These are phyloP conservation scores for Botrytis elliptica DNA, from an alignment of 2,329 filamentous ascomycete genomes.

Conservation along the genomic window DNA sequence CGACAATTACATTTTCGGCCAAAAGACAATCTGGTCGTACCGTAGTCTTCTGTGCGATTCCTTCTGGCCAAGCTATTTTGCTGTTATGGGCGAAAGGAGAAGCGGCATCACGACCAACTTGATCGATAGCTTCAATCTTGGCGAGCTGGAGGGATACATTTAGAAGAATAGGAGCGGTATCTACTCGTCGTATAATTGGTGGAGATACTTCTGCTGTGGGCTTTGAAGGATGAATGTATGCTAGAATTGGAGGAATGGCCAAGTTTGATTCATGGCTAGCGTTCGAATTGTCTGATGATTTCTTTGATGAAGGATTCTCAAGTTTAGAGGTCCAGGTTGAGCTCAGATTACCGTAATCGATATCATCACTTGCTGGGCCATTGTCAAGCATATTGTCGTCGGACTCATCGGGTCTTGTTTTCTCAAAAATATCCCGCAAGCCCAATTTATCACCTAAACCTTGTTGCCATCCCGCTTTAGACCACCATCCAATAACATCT, in stretches of 20 bases:
- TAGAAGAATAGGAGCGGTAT: constrained; percentile 79
- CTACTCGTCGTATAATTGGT: constrained; percentile 80
- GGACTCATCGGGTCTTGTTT: constrained; percentile 43
- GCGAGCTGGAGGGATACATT: constrained; percentile 82
- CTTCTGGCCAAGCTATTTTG: constrained; percentile 82
- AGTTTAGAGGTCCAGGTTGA: constrained; percentile 38
- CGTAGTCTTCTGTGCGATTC: constrained; percentile 75
- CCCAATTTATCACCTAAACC: constrained; percentile 77
- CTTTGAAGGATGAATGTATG: constrained; percentile 69
- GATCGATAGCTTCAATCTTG: constrained; percentile 72
- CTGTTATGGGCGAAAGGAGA: constrained; percentile 75
- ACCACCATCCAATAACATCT: constrained; percentile 93
- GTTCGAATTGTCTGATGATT: background rate
- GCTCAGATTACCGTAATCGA: constrained; percentile 36
- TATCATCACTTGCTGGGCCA: constrained; percentile 32
- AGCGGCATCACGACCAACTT: constrained; percentile 54
- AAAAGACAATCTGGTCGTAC: constrained; percentile 81
- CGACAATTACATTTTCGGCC: constrained; percentile 83
- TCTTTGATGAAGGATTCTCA: background rate
- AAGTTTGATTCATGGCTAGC: constrained; percentile 37
- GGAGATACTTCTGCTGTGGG: constrained; percentile 44
- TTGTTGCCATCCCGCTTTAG: constrained; percentile 87
- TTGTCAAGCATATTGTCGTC: constrained; percentile 37
- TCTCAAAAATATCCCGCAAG: constrained; percentile 63
- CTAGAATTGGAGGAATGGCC: constrained; percentile 70